Conservation (phyloP, 805 yeast genomes). For the Nakazawaea pomicola region DNA sequence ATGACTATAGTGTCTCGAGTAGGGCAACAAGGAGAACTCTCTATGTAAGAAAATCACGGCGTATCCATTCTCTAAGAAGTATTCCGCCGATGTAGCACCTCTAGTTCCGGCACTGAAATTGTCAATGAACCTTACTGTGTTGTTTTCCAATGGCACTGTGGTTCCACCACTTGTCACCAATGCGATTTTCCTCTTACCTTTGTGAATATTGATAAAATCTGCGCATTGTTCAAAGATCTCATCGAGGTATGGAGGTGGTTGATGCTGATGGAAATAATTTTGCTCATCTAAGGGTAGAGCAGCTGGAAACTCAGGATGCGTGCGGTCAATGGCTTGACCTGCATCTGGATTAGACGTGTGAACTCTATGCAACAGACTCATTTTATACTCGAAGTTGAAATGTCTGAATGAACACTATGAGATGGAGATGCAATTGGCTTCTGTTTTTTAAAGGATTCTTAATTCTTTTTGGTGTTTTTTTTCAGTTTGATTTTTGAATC, state of each 20-base stretch:
- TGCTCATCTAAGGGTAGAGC: constrained; percentile 73
- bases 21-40: constrained; percentile 88
- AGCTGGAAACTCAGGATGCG: constrained; percentile 70
- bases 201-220: constrained; percentile 58
- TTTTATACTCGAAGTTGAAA: neutral
- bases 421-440: no score
- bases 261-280: constrained; percentile 64
- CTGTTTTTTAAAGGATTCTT: neutral
- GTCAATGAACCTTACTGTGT: constrained; percentile 94
- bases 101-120: constrained; percentile 97
- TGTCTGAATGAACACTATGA: no score
- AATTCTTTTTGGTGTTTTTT: no score
- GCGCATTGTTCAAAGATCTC: constrained; percentile 53
- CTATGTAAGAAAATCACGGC: constrained; percentile 92
- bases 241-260: constrained; percentile 68
- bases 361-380: constrained; percentile 19
- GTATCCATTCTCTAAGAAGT: constrained; percentile 78
- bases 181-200: constrained; percentile 50
- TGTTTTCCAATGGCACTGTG: constrained; percentile 94
- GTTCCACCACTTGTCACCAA: constrained; percentile 96
- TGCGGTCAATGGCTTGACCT: constrained; percentile 72
- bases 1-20: constrained; percentile 84
- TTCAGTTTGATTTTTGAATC: no score
- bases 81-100: constrained; percentile 95
- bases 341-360: constrained; percentile 72